These are phyloP conservation scores for Syzygium oleosum DNA, from an alignment of 345 rosid species.

Conservation along the genomic window DNA sequence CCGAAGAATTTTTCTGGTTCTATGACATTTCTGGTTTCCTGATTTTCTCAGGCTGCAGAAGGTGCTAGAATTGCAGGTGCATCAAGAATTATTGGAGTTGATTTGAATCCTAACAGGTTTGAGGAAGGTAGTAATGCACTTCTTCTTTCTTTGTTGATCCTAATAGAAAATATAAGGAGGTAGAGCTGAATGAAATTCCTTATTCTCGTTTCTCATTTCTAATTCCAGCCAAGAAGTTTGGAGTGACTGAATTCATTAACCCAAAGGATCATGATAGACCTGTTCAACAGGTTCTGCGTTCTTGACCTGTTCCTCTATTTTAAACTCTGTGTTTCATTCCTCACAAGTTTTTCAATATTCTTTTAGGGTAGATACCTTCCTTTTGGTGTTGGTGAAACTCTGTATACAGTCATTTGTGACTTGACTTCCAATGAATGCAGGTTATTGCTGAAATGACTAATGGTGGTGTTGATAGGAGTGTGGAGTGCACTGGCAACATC, in stretches of 20 bases:
- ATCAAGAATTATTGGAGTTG: constrained; percentile 34
- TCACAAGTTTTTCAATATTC: background rate
- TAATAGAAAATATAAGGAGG: too few relatives aligned
- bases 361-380: background rate
- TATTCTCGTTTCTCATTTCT: background rate
- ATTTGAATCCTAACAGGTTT: constrained; percentile 19
- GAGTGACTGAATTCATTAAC: constrained; percentile 26
- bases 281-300: constrained; percentile 22
- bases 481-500: constrained; percentile 34
- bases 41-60: constrained; percentile 25
- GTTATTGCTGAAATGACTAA: constrained; percentile 38
- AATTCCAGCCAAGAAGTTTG: constrained; percentile 30
- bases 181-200: background rate
- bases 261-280: constrained; percentile 25
- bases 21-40: background rate
- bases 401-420: background rate
- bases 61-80: constrained; percentile 37
- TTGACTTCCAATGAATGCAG: background rate
- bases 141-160: background rate
- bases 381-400: background rate
- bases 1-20: background rate
- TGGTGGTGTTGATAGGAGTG: constrained; percentile 42
- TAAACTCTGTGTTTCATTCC: background rate
- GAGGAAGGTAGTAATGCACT: constrained; percentile 14
- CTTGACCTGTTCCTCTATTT: background rate